Base-by-base conservation (phyloP, 2,329 filamentous ascomycete species). In the Aspergillus tamarii region DNA sequence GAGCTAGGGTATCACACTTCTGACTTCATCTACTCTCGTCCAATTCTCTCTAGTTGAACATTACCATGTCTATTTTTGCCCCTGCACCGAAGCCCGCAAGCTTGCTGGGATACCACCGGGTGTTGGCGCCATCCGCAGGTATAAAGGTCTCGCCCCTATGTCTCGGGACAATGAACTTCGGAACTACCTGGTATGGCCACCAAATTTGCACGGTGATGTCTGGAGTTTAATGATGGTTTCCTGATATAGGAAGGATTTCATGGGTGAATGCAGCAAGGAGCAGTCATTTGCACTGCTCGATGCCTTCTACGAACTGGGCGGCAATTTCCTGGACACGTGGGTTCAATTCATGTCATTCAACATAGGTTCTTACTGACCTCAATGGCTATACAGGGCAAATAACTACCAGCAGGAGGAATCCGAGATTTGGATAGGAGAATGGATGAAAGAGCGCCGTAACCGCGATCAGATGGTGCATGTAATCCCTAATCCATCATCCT, bases 341-440 rank as follows among this genome's bases (percentile, higher is more conserved):
- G 34, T 36, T 36, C 11, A 14, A 36, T 14, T 14, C 16, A 43
- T 43, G 6, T 7, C 39, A 1, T 23, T 12, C 43, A 46, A 23
- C n/a, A 39, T 78, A 75, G 0, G 70, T 78, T 0, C 84, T 84
- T 64, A 77, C 74, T 32, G 78, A 85, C 5, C 70, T 85, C 7
- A 83, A 85, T 69, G 75, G 72, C 61, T 85, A 83, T 74, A 85
- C 64, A 85, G 83, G 10, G 78, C 83, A 28, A 84, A 82, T 68
- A 77, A 73, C 65, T 84, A 84, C 69, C 81, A 83, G 59, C 67
- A 76, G 41, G 82, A 80, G 56, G 76, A 85, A 63, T 81, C 77
- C 3, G 84, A 85, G 67, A 68, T 36, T 2, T 36, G 34, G 34
- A 36, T 36, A 36, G 34, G 34, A 36, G 34, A 36, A 36, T 36